Percentiles rank a stretch among this genome's conserved stretches.
Evolutionary conservation across 2,329 filamentous ascomycete species (phyloP).

Genomic region (Pyrenochaeta sp.): DNA sequence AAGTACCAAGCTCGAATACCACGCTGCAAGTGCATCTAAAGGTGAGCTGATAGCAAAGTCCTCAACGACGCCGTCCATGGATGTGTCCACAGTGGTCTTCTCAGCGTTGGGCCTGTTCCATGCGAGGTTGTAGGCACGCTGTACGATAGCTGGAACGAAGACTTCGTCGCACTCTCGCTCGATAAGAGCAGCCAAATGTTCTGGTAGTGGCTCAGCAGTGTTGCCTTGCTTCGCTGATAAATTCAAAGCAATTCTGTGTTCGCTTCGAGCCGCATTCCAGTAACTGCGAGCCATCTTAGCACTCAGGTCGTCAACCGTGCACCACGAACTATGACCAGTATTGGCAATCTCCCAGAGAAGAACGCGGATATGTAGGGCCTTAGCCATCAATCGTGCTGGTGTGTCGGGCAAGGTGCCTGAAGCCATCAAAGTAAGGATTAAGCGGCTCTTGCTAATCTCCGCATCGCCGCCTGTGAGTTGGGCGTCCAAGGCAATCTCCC

Average conservation of each 20-base stretch:
- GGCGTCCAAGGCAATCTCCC: constrained; percentile 91
- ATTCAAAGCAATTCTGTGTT: constrained; percentile 59
- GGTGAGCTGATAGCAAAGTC: constrained; percentile 86
- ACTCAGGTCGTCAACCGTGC: constrained; percentile 72
- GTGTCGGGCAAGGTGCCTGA: constrained; percentile 87
- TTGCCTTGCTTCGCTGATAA: constrained; percentile 49
- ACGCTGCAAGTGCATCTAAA: constrained; percentile 87
- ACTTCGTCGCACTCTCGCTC: constrained; percentile 84
- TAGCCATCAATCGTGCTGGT: constrained; percentile 84
- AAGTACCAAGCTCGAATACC: constrained; percentile 81
- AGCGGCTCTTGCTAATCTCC: constrained; percentile 85
- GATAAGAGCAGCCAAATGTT: constrained; percentile 77
- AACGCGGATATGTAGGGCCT: constrained; percentile 89
- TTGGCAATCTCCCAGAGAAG: constrained; percentile 81
- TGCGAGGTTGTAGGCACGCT: constrained; percentile 87
- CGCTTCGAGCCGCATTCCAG: constrained; percentile 81
- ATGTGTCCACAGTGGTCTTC: constrained; percentile 69
- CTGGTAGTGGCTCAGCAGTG: constrained; percentile 72
- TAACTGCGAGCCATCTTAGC: constrained; percentile 75
- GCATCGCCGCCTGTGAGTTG: constrained; percentile 90
- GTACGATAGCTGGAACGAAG: constrained; percentile 76
- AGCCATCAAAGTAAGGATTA: constrained; percentile 85
- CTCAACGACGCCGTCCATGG: constrained; percentile 83
- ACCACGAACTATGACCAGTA: constrained; percentile 69
- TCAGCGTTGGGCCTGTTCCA: constrained; percentile 82